phyloP scores from a whole-genome alignment of 768 basidiomycete species.

The Phlegmacium glaucopus region DNA sequence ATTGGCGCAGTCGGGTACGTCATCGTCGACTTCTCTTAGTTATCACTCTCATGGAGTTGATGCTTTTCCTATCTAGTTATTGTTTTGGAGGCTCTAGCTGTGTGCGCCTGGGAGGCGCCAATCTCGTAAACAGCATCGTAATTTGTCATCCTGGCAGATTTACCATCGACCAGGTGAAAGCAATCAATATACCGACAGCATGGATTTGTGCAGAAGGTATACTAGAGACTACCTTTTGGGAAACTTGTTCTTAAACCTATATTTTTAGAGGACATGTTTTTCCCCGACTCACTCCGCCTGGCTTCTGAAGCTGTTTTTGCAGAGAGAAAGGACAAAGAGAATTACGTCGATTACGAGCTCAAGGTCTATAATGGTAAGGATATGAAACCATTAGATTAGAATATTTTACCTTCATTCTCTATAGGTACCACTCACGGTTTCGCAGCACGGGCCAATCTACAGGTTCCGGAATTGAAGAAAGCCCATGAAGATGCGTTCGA shows the following conservation, averaged over 20 bases:
- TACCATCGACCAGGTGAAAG: constrained; percentile 29
- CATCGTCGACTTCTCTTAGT: neutral
- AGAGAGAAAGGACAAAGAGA: constrained; percentile 30
- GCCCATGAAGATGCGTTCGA: constrained; percentile 37
- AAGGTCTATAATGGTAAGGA: constrained; percentile 41
- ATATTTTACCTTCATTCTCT: neutral
- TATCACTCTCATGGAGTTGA: neutral
- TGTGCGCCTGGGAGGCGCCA: constrained; percentile 34
- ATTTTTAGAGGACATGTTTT: constrained; percentile 34
- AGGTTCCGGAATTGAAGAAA: constrained; percentile 33
- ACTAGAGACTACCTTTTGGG: neutral
- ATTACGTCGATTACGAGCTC: constrained; percentile 43
- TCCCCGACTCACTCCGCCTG: constrained; percentile 25
- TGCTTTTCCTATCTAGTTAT: constrained; percentile 27
- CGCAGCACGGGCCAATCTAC: constrained; percentile 35
- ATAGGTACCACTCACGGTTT: constrained; percentile 43
- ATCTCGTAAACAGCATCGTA: constrained; percentile 34
- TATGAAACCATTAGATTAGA: neutral
- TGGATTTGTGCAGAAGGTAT: constrained; percentile 43
- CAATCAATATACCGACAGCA: constrained; percentile 34
- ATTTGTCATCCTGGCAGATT: constrained; percentile 39
- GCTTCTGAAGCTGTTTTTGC: constrained; percentile 35
- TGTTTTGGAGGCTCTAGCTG: constrained; percentile 40
- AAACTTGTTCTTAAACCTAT: neutral
- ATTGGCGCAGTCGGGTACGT: constrained; percentile 42